phyloP scores from a whole-genome alignment of 306 rosid species.

The Trifolium dubium region DNA sequence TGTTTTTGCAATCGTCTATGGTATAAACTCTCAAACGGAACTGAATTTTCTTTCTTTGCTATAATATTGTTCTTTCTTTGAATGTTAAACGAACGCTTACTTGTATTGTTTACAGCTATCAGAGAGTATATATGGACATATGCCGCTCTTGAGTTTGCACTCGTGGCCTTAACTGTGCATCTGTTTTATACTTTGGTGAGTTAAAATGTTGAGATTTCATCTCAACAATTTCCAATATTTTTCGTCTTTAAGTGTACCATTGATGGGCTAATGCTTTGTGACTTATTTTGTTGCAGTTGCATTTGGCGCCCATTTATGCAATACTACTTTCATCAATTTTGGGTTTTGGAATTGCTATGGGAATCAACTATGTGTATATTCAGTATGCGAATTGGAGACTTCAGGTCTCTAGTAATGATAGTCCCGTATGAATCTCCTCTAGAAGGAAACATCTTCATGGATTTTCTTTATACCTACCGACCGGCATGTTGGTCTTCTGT shows the following conservation, averaged over 20 bases:
- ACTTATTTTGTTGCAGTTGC: constrained; percentile 65
- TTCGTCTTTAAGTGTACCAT: background rate
- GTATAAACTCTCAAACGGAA: constrained; percentile 51
- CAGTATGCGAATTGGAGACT: constrained; percentile 73
- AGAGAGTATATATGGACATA: constrained; percentile 96
- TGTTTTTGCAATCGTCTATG: constrained; percentile 75
- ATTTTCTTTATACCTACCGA: constrained; percentile 26
- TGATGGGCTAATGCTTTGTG: constrained; percentile 34
- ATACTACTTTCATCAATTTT: constrained; percentile 72
- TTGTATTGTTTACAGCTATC: constrained; percentile 67
- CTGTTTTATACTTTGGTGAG: constrained; percentile 77
- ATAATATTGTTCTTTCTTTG: background rate
- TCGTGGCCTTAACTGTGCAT: constrained; percentile 79
- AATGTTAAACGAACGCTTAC: constrained; percentile 19
- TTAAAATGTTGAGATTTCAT: constrained; percentile 20
- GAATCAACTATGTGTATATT: constrained; percentile 66
- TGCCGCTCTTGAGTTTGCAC: constrained; percentile 96
- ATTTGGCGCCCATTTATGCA: constrained; percentile 69
- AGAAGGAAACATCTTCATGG: constrained; percentile 34
- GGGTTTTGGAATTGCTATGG: constrained; percentile 85
- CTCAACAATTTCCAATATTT: no score
- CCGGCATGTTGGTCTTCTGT: constrained; percentile 1
- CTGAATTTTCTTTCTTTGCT: background rate
- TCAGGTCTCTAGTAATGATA: constrained; percentile 55
- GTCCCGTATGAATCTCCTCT: constrained; percentile 55